Base-by-base conservation (phyloP, 768 basidiomycete genomes). In the Amanita polypyramis region DNA sequence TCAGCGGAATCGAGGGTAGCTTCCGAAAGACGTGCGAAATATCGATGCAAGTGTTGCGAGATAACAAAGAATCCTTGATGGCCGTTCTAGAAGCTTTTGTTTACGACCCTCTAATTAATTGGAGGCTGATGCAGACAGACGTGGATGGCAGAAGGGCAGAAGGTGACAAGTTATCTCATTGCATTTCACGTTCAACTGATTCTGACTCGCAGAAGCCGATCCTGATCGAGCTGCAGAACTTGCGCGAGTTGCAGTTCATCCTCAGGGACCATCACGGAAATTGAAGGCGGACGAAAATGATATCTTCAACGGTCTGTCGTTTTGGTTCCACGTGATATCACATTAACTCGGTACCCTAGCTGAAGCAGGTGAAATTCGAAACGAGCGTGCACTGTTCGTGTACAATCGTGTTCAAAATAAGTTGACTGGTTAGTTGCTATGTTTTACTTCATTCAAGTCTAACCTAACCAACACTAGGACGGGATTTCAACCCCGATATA, bases 1-100 rank as follows among this genome's bases (percentile, higher is more conserved):
- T 95, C 56, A 95, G 93, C 65, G 95, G 96, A 19, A 96, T 99
- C 52, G 91, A 97, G 60, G 96, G 96, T 32, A 96, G 90, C 61
- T 99, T 93, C 77, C 77, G 88, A 58, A 85, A 84, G 53, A 93
- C 90, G 7, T 97, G 92, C 72, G 93, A 96, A 59, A 93, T 93
- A 50, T 89, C 91, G n/a, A 98, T 99, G 95, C 76, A 79, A 47
- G 96, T 99, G 4, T 68, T 98, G 48, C 85, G 96, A 25, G 90
- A 88, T 50, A 98, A 99, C 69, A 93, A 93, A 66, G 96, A 99
- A 63, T 96, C 93, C n/a, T 70, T 99, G 51, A 92, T 98, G 89
- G 96, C 96, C 4, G 95, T 99, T 15, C 72, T 99, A 23, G 96
- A 99, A 63, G 95, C 96, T 5, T 98, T 99, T 61, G 94, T 98